Evolutionary conservation across 495 filamentous ascomycete genomes (phyloP).

Genomic region (Oleoguttula mirabilis): DNA sequence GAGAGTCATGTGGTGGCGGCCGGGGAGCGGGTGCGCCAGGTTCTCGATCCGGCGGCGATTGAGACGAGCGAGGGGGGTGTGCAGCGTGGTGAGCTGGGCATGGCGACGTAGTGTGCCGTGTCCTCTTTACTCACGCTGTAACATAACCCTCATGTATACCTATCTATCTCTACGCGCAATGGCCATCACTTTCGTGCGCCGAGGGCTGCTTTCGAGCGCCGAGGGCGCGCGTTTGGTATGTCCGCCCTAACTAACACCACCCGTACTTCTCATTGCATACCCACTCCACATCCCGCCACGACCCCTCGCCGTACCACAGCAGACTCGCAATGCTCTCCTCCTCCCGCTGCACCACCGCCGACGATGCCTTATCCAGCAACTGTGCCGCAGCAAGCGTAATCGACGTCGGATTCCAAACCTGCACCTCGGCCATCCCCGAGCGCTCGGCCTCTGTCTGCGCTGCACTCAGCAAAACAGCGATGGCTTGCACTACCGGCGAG

Average conservation of each 20-base stretch:
- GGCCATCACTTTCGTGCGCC: no score
- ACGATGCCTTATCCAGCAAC: slow-evolving; percentile 37
- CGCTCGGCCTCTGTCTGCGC: slow-evolving; percentile 45
- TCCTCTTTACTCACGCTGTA: no score
- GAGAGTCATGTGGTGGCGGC: no score
- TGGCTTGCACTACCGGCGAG: slow-evolving; percentile 21
- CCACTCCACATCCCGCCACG: slow-evolving; percentile 60
- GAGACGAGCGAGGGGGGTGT: no score
- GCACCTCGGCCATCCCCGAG: slow-evolving; percentile 48
- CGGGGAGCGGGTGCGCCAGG: no score
- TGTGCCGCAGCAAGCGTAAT: slow-evolving; percentile 47
- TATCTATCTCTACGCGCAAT: no score
- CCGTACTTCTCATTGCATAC: slow-evolving; percentile 83
- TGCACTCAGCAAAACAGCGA: slow-evolving; percentile 40
- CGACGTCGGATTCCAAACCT: slow-evolving; percentile 54
- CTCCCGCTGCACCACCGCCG: slow-evolving; percentile 45
- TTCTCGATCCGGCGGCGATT: no score
- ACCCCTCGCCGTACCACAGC: slow-evolving; percentile 48
- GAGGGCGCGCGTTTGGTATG: no score
- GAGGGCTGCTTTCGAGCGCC: no score
- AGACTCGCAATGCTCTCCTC: slow-evolving; percentile 51
- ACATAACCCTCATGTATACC: no score
- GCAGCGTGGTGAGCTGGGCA: no score
- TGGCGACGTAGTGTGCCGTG: no score
- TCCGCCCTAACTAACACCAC: slow-evolving; percentile 93